phyloP scores from a whole-genome alignment of 306 rosid species.

The Quercus variabilis region DNA sequence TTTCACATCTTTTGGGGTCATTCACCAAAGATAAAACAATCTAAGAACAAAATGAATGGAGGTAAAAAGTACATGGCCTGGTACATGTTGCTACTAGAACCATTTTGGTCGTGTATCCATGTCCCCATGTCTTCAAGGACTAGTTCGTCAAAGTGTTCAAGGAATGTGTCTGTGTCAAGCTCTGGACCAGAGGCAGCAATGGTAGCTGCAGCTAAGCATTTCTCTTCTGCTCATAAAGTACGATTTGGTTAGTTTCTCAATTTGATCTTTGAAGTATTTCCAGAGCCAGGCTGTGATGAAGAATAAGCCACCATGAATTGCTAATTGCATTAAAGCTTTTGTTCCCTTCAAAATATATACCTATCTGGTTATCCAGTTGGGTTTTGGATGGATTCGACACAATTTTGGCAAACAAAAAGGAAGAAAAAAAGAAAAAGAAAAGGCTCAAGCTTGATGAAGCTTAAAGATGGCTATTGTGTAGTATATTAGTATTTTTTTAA shows the following conservation, averaged over 20 bases:
- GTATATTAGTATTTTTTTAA: background rate
- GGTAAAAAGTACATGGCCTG: background rate
- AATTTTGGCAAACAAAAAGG: background rate
- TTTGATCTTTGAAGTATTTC: too few relatives aligned
- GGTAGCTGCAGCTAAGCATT: slow-evolving; percentile 19
- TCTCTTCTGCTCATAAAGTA: slow-evolving; percentile 20
- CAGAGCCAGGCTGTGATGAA: too few relatives aligned
- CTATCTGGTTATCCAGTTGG: background rate
- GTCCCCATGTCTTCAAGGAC: background rate
- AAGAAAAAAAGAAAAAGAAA: background rate
- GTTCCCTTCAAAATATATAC: too few relatives aligned
- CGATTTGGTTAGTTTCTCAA: background rate
- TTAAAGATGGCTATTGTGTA: background rate
- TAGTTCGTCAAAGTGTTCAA: background rate
- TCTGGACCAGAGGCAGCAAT: background rate
- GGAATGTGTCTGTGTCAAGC: background rate
- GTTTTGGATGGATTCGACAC: background rate
- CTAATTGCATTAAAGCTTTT: too few relatives aligned
- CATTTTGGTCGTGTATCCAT: background rate
- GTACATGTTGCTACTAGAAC: background rate
- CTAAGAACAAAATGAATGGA: background rate
- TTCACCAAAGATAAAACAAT: too few relatives aligned
- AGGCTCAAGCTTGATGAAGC: background rate
- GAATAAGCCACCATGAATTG: too few relatives aligned
- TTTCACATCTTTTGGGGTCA: too few relatives aligned